Conservation (phyloP, 208 protist genomes). For the Naegleria fowleri region DNA sequence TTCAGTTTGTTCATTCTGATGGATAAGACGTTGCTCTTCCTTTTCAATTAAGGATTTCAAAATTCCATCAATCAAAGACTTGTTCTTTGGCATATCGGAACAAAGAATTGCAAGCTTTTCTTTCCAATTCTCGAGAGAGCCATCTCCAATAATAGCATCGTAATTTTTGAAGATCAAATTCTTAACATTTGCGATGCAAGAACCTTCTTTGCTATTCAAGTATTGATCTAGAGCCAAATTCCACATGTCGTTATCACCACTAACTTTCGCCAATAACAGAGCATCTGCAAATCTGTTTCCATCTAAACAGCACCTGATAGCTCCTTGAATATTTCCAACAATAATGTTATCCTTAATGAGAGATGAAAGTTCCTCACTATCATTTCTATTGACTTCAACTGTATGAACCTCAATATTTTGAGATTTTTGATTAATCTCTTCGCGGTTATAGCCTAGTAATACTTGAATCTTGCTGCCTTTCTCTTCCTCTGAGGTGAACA, state of each 20-base stretch:
- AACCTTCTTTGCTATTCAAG: slow-evolving; percentile 31
- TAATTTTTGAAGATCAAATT: slow-evolving; percentile 53
- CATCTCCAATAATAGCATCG: slow-evolving; percentile 33
- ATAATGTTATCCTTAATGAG: slow-evolving; percentile 43
- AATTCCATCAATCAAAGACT: not conserved
- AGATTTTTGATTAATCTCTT: slow-evolving; percentile 12
- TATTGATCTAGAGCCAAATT: slow-evolving; percentile 46
- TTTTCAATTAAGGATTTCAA: not conserved
- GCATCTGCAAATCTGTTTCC: slow-evolving; percentile 53
- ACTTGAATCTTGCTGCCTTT: not conserved
- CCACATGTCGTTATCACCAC: slow-evolving; percentile 48
- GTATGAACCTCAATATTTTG: slow-evolving; percentile 9
- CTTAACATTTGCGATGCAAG: not conserved
- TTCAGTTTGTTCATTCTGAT: not conserved
- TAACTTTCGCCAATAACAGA: slow-evolving; percentile 50
- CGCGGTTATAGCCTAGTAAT: not conserved
- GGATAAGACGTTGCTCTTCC: not conserved
- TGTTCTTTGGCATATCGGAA: slow-evolving; percentile 39
- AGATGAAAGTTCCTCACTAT: not conserved
- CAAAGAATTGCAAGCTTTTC: slow-evolving; percentile 51
- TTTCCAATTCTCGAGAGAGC: slow-evolving; percentile 49
- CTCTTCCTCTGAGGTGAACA: not conserved
- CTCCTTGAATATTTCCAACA: slow-evolving; percentile 48
- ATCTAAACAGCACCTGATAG: slow-evolving; percentile 51
- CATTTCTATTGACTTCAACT: not conserved